A percentile compares a stretch with the other conserved stretches of the same genome.
phyloP scores from a whole-genome alignment of 164 flowering plant genomes.

The Sedum album region DNA sequence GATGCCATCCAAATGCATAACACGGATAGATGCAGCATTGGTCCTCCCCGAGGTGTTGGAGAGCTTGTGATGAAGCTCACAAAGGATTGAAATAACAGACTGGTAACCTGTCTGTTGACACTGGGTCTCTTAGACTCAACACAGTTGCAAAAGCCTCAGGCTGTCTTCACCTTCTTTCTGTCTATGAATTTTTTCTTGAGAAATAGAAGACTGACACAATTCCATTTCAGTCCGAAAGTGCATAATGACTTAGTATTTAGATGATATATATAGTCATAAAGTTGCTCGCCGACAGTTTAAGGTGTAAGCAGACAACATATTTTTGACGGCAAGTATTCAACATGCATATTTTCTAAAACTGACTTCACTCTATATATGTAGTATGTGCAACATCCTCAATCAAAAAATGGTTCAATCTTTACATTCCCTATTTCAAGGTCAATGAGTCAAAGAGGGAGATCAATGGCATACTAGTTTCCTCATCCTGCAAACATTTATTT shows the following conservation, averaged over 20 bases:
- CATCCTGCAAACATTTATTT: not conserved
- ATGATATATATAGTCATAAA: too few species aligned
- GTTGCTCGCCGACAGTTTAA: too few species aligned
- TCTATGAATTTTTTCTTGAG: too few species aligned
- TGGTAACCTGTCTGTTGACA: not conserved
- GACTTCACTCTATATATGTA: not conserved
- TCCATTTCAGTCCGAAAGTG: too few species aligned
- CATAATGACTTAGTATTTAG: too few species aligned
- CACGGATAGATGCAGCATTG: slow-evolving; percentile 70
- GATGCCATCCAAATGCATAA: slow-evolving; percentile 71
- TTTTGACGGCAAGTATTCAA: too few species aligned
- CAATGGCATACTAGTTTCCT: not conserved
- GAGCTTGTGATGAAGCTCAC: slow-evolving; percentile 45
- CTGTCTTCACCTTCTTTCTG: too few species aligned
- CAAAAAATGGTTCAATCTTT: not conserved
- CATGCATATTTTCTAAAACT: not conserved
- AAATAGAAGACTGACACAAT: too few species aligned
- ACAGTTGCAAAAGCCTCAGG: too few species aligned
- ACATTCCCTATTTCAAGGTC: not conserved
- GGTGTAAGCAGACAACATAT: too few species aligned
- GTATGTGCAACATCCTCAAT: not conserved
- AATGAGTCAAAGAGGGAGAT: not conserved
- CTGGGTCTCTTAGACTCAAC: too few species aligned
- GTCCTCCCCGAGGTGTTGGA: slow-evolving; percentile 65
- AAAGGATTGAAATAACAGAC: not conserved